Evolutionary conservation across 2,329 filamentous ascomycete genomes (phyloP).

Genomic region (Talaromyces islandicus): DNA sequence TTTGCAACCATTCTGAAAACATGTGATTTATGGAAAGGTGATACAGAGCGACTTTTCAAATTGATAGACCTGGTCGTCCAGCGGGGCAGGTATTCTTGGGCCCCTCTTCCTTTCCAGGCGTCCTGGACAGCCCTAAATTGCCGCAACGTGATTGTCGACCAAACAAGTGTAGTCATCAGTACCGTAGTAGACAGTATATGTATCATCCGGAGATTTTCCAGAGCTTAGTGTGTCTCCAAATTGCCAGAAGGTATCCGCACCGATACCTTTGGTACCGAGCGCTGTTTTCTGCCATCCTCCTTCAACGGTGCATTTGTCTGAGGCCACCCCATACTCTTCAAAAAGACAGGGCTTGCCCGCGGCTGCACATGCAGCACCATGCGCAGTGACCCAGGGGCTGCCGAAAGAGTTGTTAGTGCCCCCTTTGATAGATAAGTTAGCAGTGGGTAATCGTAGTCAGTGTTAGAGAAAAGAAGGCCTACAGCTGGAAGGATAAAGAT

Average conservation of each 20-base stretch:
- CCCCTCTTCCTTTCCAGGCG: no score
- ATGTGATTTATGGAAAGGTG: no score
- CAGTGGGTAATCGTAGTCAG: not conserved
- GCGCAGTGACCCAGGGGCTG: constrained; percentile 42
- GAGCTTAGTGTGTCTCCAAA: constrained; percentile 24
- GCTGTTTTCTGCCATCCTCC: constrained; percentile 31
- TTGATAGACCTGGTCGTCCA: no score
- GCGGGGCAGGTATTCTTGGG: no score
- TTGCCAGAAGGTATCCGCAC: constrained; percentile 36
- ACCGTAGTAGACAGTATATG: constrained; percentile 27
- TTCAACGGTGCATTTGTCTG: constrained; percentile 22
- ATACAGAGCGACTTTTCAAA: no score
- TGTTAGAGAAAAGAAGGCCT: constrained; percentile 5
- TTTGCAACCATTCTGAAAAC: no score
- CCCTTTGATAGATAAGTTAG: constrained; percentile 17
- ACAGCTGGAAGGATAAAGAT: constrained; percentile 47
- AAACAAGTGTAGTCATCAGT: constrained; percentile 24
- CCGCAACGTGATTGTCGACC: constrained; percentile 24
- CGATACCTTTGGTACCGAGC: constrained; percentile 25
- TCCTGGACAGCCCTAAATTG: not conserved
- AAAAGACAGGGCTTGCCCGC: constrained; percentile 36
- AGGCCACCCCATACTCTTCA: constrained; percentile 34
- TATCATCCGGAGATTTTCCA: constrained; percentile 24
- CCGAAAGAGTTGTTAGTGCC: constrained; percentile 38
- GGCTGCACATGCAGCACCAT: constrained; percentile 34